Conservation (phyloP, 768 basidiomycete species). For the Daedaleopsis nitida region DNA sequence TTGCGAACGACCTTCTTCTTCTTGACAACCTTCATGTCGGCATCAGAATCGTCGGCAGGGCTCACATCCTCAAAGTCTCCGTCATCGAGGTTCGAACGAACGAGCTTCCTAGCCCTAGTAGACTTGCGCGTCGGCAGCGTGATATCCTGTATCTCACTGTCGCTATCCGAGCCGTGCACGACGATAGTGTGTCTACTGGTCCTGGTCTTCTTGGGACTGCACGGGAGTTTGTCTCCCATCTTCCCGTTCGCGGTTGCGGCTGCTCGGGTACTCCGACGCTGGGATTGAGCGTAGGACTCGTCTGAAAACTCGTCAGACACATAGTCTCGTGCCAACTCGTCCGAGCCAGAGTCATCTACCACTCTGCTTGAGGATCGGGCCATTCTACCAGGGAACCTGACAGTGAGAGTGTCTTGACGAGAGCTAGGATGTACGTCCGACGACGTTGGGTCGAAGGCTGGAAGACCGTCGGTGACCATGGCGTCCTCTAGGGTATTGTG, state of each 20-base stretch:
- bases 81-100: slow-evolving; percentile 22
- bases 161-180: slow-evolving; percentile 40
- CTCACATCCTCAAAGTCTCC: slow-evolving; percentile 22
- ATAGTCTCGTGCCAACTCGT: slow-evolving; percentile 18
- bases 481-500: slow-evolving; percentile 42
- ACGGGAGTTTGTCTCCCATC: slow-evolving; percentile 49
- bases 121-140: slow-evolving; percentile 44
- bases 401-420: slow-evolving; percentile 45
- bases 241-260: slow-evolving; percentile 20
- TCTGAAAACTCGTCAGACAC: slow-evolving; percentile 21
- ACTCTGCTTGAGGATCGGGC: slow-evolving; percentile 26
- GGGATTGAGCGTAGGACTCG: slow-evolving; percentile 1
- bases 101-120: slow-evolving; percentile 39
- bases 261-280: slow-evolving; percentile 20
- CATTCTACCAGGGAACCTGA: slow-evolving; percentile 29
- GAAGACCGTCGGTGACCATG: slow-evolving; percentile 44
- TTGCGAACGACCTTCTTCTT: slow-evolving; percentile 37
- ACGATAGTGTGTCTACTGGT: slow-evolving; percentile 31
- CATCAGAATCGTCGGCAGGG: slow-evolving; percentile 29
- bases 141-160: slow-evolving; percentile 36
- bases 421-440: slow-evolving; percentile 59
- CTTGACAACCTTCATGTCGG: slow-evolving; percentile 29
- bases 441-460: slow-evolving; percentile 62
- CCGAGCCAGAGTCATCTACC: slow-evolving; percentile 17
- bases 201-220: slow-evolving; percentile 68